Percentiles rank a stretch among this genome's conserved stretches.
phyloP scores from a whole-genome alignment of 805 yeast genomes.

The Yamadazyma tumulicola region DNA sequence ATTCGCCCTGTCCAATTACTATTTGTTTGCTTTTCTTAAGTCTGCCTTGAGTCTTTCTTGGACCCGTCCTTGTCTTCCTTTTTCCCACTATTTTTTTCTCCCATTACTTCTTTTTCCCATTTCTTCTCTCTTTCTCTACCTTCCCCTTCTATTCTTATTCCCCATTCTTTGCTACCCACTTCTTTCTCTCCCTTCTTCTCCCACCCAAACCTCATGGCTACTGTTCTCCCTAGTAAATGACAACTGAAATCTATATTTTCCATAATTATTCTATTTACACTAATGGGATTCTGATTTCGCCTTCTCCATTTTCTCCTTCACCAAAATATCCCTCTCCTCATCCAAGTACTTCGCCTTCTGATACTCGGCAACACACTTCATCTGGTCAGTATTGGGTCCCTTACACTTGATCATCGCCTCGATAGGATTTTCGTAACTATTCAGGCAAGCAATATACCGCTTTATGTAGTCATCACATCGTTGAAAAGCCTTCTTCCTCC shows the following conservation, averaged over 20 bases:
- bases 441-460: conserved; percentile 66
- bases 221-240: too few relatives aligned
- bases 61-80: too few relatives aligned
- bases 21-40: too few relatives aligned
- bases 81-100: too few relatives aligned
- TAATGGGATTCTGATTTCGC: conserved; percentile 1
- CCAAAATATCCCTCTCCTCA: conserved; percentile 60
- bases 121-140: too few relatives aligned
- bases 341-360: conserved; percentile 67
- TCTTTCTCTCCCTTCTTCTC: too few relatives aligned
- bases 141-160: too few relatives aligned
- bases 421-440: conserved; percentile 50
- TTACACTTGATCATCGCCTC: conserved; percentile 67
- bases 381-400: conserved; percentile 53
- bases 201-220: too few relatives aligned
- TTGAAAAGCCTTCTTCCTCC: conserved; percentile 65
- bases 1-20: too few relatives aligned
- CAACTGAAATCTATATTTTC: neutral
- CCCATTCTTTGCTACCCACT: too few relatives aligned
- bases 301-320: conserved; percentile 47
- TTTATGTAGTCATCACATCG: conserved; percentile 67
- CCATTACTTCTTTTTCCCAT: too few relatives aligned
- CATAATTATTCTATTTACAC: conserved; percentile 5
- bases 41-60: too few relatives aligned
- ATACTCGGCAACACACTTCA: conserved; percentile 57